phyloP scores from a whole-genome alignment of 768 basidiomycete genomes.

The Lentinula boryana region DNA sequence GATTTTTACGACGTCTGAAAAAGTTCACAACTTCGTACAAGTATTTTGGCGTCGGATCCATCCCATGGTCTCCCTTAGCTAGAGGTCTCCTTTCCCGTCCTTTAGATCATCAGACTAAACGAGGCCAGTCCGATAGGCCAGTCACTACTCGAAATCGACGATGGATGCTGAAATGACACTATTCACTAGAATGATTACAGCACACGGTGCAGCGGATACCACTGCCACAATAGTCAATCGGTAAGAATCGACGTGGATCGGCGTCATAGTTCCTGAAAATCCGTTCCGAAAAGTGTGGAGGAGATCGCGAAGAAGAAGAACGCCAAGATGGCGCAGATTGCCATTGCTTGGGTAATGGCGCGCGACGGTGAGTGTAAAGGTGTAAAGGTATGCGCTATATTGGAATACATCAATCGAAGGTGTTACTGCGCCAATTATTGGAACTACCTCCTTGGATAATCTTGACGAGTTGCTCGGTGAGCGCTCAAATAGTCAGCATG shows the following conservation, averaged over 20 bases:
- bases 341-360: constrained; percentile 42
- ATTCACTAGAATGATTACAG: constrained; percentile 12
- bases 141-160: background rate
- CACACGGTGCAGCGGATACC: constrained; percentile 14
- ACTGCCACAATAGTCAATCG: constrained; percentile 27
- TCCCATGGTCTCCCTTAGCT: constrained; percentile 56
- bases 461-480: constrained; percentile 32
- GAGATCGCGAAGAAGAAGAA: constrained; percentile 46
- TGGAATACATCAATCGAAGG: constrained; percentile 2
- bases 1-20: background rate
- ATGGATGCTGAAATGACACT: background rate
- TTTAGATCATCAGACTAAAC: constrained; percentile 28
- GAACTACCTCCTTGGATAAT: constrained; percentile 28
- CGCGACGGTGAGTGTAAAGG: background rate
- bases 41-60: constrained; percentile 48
- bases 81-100: constrained; percentile 45
- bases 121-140: constrained; percentile 28
- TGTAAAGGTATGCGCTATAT: background rate
- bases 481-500: background rate
- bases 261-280: background rate
- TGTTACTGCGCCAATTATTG: constrained; percentile 39
- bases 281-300: constrained; percentile 34
- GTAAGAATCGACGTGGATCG: constrained; percentile 16
- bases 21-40: constrained; percentile 12
- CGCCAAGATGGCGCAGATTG: constrained; percentile 51